These are phyloP conservation scores for Lepidium africanum DNA, from an alignment of 345 rosid species.

Conservation along the genomic window DNA sequence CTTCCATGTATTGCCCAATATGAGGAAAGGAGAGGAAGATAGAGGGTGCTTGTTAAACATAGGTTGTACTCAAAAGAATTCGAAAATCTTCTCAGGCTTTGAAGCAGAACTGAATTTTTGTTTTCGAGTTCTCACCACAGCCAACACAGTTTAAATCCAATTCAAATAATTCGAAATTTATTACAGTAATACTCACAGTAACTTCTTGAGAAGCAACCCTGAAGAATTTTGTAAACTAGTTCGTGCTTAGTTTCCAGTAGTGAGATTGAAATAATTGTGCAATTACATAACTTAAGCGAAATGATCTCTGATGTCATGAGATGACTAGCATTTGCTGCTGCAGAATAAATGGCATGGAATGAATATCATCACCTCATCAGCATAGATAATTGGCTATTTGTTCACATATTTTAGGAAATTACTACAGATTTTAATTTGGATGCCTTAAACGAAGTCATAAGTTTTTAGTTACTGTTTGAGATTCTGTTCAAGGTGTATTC, in stretches of 20 bases:
- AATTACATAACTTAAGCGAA: neutral
- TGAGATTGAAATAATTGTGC: neutral
- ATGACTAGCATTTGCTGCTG: no score
- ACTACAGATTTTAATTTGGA: neutral
- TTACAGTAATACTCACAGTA: neutral
- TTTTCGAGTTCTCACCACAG: neutral
- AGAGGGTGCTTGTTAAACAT: neutral
- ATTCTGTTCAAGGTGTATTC: neutral
- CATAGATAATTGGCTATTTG: neutral
- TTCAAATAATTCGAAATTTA: neutral
- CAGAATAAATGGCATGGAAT: neutral
- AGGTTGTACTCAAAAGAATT: neutral
- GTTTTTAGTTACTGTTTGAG: neutral
- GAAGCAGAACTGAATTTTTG: neutral
- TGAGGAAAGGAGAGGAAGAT: neutral
- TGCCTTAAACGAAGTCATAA: neutral
- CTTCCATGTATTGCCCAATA: neutral
- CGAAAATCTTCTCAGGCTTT: neutral
- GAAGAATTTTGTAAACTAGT: neutral
- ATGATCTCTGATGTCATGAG: neutral
- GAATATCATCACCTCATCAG: conserved; percentile 7
- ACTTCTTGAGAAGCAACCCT: conserved; percentile 8
- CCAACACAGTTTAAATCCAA: neutral
- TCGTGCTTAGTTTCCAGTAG: neutral
- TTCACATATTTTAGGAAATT: neutral